These are phyloP conservation scores for Exophiala bonariae DNA, from an alignment of 2,329 filamentous ascomycete genomes.

Conservation along the genomic window DNA sequence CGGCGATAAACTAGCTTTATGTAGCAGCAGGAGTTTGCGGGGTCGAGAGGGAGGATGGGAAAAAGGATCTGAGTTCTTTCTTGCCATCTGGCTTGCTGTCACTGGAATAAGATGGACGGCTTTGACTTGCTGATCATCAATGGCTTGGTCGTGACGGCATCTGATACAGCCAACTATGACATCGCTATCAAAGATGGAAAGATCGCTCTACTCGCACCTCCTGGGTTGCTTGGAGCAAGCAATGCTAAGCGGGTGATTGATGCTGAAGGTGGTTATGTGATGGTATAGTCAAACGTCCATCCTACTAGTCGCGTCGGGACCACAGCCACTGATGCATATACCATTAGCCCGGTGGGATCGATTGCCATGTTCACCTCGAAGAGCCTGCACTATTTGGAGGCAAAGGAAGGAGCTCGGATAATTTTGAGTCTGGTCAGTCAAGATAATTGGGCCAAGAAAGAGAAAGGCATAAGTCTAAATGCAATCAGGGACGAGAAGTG, in stretches of 20 bases:
- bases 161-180: conserved; percentile 43
- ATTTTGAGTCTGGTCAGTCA: conserved; percentile 39
- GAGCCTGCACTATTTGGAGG: conserved; percentile 47
- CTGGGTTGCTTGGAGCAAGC: conserved; percentile 34
- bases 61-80: conserved; percentile 1
- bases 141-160: conserved; percentile 45
- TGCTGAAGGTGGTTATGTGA: conserved; percentile 46
- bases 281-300: conserved; percentile 21
- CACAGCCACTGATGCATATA: background rate
- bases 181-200: conserved; percentile 46
- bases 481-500: conserved; percentile 41
- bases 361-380: conserved; percentile 49
- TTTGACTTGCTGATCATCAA: conserved; percentile 47
- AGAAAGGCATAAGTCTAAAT: background rate
- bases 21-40: no score
- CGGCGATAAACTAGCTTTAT: no score
- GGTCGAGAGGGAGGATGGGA: background rate
- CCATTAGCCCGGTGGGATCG: conserved; percentile 44
- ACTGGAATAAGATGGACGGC: conserved; percentile 17
- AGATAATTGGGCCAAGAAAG: no score
- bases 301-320: no score
- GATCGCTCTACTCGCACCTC: conserved; percentile 42
- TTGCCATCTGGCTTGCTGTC: background rate
- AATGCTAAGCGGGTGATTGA: conserved; percentile 39
- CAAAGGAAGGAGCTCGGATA: conserved; percentile 45